A percentile compares a stretch with the other conserved stretches of the same genome.
Conservation (phyloP, 331 rosid genomes). For the Spiraea crenata region DNA sequence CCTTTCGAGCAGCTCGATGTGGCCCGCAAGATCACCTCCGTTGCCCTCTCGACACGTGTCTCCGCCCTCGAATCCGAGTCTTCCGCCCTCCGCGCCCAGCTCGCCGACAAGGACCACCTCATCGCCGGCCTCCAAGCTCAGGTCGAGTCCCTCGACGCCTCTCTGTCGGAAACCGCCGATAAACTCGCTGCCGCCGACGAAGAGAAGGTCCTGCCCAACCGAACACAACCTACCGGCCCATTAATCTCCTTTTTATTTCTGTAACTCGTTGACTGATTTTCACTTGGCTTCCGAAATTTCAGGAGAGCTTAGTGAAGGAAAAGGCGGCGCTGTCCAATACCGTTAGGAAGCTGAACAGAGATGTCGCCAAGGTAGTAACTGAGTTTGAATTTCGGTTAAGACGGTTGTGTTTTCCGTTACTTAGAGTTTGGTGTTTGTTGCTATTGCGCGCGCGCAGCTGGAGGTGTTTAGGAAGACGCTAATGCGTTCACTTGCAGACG, state of each 20-base stretch:
- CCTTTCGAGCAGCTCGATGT: conserved; percentile 87
- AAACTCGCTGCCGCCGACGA: conserved; percentile 49
- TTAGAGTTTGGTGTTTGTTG: not conserved
- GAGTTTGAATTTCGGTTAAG: not conserved
- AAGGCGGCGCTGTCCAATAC: conserved; percentile 58
- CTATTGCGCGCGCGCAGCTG: conserved; percentile 51
- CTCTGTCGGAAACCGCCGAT: conserved; percentile 53
- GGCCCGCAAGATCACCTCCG: conserved; percentile 86
- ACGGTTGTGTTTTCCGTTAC: conserved; percentile 6
- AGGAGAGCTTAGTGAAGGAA: conserved; percentile 69
- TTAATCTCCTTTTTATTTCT: not conserved
- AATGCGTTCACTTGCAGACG: conserved; percentile 83
- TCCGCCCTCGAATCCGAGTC: conserved; percentile 53
- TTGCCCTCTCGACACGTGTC: conserved; percentile 87
- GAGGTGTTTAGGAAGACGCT: conserved; percentile 88
- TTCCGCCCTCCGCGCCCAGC: conserved; percentile 39
- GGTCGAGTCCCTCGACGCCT: conserved; percentile 52
- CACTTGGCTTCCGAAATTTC: conserved; percentile 6
- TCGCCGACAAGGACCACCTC: conserved; percentile 54
- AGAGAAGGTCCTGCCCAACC: conserved; percentile 49
- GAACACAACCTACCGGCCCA: not conserved
- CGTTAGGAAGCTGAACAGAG: conserved; percentile 77
- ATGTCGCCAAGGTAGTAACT: conserved; percentile 75
- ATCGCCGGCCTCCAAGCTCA: conserved; percentile 59
- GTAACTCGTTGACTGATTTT: not conserved